A percentile compares a stretch with the other conserved stretches of the same genome.
phyloP scores from a whole-genome alignment of 2,329 filamentous ascomycete species.

The Alternaria solani region DNA sequence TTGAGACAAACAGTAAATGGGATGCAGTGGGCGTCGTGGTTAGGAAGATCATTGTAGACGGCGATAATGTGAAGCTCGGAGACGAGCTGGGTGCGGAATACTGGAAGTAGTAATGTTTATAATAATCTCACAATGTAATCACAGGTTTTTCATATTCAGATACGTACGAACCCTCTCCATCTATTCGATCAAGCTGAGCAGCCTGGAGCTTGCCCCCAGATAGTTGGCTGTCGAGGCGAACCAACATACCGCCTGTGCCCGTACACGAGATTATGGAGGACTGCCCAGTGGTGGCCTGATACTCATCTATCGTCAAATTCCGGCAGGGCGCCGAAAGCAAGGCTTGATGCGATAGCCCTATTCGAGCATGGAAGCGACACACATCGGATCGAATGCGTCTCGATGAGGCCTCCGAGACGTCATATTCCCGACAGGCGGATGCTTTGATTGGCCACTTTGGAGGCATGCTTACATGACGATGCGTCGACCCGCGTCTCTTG shows the following conservation, averaged over 20 bases:
- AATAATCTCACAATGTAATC: not conserved
- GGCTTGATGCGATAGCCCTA: not conserved
- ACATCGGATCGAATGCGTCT: not conserved
- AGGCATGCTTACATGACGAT: not conserved
- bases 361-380: not conserved
- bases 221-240: not conserved
- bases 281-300: not conserved
- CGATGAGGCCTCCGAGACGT: not conserved
- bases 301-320: not conserved
- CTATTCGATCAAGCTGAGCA: not conserved
- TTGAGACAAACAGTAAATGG: conserved; percentile 45
- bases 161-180: not conserved
- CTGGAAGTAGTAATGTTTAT: conserved; percentile 30
- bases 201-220: not conserved
- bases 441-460: not conserved
- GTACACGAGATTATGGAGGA: not conserved
- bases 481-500: not conserved
- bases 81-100: conserved; percentile 43
- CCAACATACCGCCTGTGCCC: not conserved
- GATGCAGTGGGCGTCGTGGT: conserved; percentile 48
- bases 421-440: not conserved
- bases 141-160: not conserved
- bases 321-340: not conserved
- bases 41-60: conserved; percentile 37
- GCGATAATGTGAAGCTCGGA: conserved; percentile 40